Percentiles rank a stretch among this genome's conserved stretches.
Conservation (phyloP, 257 asterid genomes). For the Solanum lycopersicoides region DNA sequence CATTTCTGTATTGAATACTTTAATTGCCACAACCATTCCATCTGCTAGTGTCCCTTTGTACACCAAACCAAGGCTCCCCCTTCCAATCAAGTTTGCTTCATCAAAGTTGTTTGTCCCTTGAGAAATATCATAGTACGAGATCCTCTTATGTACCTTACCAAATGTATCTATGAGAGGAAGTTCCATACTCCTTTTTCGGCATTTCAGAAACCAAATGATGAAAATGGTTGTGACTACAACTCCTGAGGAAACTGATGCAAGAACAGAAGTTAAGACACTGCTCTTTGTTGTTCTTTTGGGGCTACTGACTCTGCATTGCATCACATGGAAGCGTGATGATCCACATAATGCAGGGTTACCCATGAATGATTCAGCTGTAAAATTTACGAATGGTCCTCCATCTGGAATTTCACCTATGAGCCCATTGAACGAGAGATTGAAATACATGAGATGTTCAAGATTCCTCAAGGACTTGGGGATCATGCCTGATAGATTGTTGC, state of each 20-base stretch:
- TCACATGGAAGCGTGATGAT: not conserved
- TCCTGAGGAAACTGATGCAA: not conserved
- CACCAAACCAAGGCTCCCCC: not conserved
- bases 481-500: not conserved
- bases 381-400: not conserved
- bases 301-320: not conserved
- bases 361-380: not conserved
- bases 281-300: not conserved
- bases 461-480: not conserved
- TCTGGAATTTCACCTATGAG: constrained; percentile 8
- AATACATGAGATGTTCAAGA: not conserved
- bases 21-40: not conserved
- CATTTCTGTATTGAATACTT: not conserved
- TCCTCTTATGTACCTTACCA: not conserved
- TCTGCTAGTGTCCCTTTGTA: not conserved
- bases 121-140: not conserved
- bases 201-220: not conserved
- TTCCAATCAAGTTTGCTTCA: not conserved
- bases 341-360: constrained; percentile 1
- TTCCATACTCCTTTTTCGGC: not conserved
- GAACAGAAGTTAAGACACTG: not conserved
- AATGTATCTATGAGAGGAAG: not conserved
- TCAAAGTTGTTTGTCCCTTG: constrained; percentile 3
- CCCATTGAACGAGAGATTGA: constrained; percentile 2
- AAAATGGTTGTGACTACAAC: not conserved